Conservation (phyloP, 2,329 filamentous ascomycete genomes). For the Bipolaris gigantea region DNA sequence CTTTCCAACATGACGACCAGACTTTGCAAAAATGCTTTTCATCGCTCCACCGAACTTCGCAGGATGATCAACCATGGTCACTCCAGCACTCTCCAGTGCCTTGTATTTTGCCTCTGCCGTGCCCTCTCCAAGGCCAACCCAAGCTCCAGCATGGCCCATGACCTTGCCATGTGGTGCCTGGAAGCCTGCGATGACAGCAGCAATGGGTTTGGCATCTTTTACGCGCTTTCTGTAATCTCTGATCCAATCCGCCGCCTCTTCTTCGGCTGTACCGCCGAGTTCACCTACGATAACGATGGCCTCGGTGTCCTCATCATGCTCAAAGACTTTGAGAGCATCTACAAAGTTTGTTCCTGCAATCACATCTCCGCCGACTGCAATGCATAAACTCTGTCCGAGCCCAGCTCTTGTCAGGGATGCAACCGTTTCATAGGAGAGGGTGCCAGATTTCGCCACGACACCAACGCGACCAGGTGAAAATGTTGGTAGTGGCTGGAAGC, state of each 20-base stretch:
- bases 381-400: constrained; percentile 74
- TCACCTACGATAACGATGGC: constrained; percentile 74
- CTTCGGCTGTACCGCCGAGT: constrained; percentile 69
- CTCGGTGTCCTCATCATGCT: constrained; percentile 67
- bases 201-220: constrained; percentile 71
- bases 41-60: constrained; percentile 72
- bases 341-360: constrained; percentile 73
- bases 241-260: constrained; percentile 75
- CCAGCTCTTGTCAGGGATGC: constrained; percentile 73
- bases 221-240: constrained; percentile 62
- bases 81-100: constrained; percentile 67
- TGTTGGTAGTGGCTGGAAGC: constrained; percentile 75
- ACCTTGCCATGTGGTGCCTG: constrained; percentile 65
- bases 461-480: constrained; percentile 71
- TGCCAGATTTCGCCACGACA: constrained; percentile 79
- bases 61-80: constrained; percentile 72
- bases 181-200: constrained; percentile 69
- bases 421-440: constrained; percentile 78
- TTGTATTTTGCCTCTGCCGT: constrained; percentile 66
- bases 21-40: constrained; percentile 59
- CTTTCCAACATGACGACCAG: constrained; percentile 46
- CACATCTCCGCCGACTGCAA: constrained; percentile 77
- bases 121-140: constrained; percentile 67
- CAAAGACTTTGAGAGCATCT: constrained; percentile 69
- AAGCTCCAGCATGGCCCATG: constrained; percentile 81